These are phyloP conservation scores for Euphorbia tirucalli DNA, from an alignment of 345 rosid genomes.

Conservation along the genomic window DNA sequence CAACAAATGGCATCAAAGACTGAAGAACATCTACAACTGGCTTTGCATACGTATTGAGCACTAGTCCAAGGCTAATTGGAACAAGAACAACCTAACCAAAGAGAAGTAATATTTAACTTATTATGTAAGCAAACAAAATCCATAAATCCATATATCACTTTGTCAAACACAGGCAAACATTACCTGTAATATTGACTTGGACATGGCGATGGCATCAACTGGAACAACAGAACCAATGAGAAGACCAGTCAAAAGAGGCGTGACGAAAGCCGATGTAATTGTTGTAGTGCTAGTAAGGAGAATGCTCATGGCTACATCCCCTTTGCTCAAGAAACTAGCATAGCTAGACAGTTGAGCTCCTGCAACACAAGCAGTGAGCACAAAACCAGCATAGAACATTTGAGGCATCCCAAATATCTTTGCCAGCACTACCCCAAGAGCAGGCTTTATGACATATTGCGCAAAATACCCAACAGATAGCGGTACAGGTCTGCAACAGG, in stretches of 20 bases:
- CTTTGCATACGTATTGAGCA: slow-evolving; percentile 82
- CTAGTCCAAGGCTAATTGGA: slow-evolving; percentile 79
- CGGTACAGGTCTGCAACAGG: slow-evolving; percentile 72
- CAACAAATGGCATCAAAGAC: slow-evolving; percentile 90
- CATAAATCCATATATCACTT: not conserved
- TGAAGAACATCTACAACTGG: slow-evolving; percentile 60
- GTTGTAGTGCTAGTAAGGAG: slow-evolving; percentile 83
- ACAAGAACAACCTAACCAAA: slow-evolving; percentile 74
- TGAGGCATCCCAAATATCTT: slow-evolving; percentile 69
- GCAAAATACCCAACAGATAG: slow-evolving; percentile 71
- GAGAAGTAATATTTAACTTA: slow-evolving; percentile 4
- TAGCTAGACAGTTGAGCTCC: slow-evolving; percentile 94
- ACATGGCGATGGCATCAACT: slow-evolving; percentile 93
- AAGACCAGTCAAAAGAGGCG: slow-evolving; percentile 65
- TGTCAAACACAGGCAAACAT: slow-evolving; percentile 9
- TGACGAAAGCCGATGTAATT: slow-evolving; percentile 69
- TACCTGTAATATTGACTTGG: slow-evolving; percentile 94
- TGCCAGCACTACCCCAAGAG: slow-evolving; percentile 73
- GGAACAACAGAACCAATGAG: slow-evolving; percentile 93
- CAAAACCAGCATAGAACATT: slow-evolving; percentile 76
- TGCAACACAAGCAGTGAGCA: slow-evolving; percentile 83
- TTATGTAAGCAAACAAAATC: slow-evolving; percentile 3
- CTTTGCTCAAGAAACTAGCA: slow-evolving; percentile 74
- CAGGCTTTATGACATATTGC: slow-evolving; percentile 82
- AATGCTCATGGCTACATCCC: slow-evolving; percentile 92